Conservation (phyloP, 2,329 filamentous ascomycete genomes). For the Cladosporium austrohemisphaericum region DNA sequence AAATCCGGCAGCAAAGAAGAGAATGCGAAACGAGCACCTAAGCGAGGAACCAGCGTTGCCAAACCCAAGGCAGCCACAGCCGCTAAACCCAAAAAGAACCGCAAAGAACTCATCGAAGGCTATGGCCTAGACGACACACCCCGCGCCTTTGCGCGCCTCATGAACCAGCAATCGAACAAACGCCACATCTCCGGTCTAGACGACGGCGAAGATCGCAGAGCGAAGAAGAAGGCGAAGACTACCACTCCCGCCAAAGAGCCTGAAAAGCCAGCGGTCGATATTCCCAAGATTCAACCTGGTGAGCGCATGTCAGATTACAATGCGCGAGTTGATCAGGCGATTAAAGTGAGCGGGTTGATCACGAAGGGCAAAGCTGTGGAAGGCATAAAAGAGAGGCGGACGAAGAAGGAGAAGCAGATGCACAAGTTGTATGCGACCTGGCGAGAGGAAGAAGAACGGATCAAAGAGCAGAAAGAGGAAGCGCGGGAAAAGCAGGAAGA, state of each 20-base stretch:
- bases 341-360: constrained; percentile 68
- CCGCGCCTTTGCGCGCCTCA: constrained; percentile 78
- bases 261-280: constrained; percentile 26
- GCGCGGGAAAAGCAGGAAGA: constrained; percentile 63
- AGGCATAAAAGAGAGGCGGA: constrained; percentile 65
- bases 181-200: constrained; percentile 63
- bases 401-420: constrained; percentile 80
- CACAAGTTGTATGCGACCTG: constrained; percentile 56
- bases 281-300: constrained; percentile 73
- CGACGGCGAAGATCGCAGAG: constrained; percentile 57
- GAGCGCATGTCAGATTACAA: constrained; percentile 80
- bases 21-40: constrained; percentile 28
- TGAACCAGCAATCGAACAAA: constrained; percentile 64
- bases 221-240: constrained; percentile 41
- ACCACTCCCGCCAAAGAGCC: constrained; percentile 19
- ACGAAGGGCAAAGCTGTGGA: constrained; percentile 58
- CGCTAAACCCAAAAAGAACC: constrained; percentile 29
- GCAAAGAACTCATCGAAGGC: constrained; percentile 37
- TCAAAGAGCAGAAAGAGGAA: constrained; percentile 72
- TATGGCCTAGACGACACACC: constrained; percentile 75
- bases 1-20: constrained; percentile 25
- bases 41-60: constrained; percentile 28
- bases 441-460: constrained; percentile 73
- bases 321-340: constrained; percentile 75
- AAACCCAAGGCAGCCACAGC: constrained; percentile 13